A percentile compares a stretch with the other conserved stretches of the same genome.
phyloP scores from a whole-genome alignment of 208 protist genomes.

The Wallacemonas sp. region DNA sequence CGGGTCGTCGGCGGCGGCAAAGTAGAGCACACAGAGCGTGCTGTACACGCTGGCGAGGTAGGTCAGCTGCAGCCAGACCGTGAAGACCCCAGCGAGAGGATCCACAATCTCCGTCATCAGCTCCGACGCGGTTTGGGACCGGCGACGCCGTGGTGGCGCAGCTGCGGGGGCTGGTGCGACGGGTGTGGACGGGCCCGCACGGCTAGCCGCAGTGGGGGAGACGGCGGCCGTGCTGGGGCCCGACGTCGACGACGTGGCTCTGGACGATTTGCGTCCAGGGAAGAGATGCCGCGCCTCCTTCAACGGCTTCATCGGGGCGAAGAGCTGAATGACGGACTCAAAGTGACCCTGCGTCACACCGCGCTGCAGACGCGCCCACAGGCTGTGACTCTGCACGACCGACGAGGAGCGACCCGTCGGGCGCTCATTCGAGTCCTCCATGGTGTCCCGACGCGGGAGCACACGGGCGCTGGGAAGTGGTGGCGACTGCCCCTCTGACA shows the following conservation, averaged over 20 bases:
- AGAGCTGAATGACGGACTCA: constrained; percentile 10
- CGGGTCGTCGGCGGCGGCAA: constrained; percentile 9
- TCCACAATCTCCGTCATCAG: neutral
- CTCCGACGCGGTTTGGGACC: neutral
- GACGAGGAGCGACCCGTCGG: neutral
- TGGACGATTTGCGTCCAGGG: neutral
- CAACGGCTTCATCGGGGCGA: constrained; percentile 4
- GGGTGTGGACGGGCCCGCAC: too few relatives aligned
- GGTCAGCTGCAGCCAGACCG: neutral
- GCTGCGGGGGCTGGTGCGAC: too few relatives aligned
- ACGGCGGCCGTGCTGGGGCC: neutral
- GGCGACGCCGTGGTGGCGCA: neutral
- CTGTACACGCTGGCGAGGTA: constrained; percentile 10
- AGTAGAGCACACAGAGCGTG: neutral
- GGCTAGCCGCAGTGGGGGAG: too few relatives aligned
- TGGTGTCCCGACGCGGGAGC: neutral
- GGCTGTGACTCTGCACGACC: constrained; percentile 5
- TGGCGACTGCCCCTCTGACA: neutral
- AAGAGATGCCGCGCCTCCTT: constrained; percentile 3
- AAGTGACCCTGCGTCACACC: neutral
- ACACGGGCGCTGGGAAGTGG: neutral
- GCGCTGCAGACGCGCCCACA: constrained; percentile 13
- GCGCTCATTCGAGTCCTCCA: constrained; percentile 14
- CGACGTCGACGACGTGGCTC: too few relatives aligned
- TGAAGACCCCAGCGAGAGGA: constrained; percentile 1